Base-by-base conservation (phyloP, 2,329 filamentous ascomycete species). In the Coniochaeta hoffmannii region DNA sequence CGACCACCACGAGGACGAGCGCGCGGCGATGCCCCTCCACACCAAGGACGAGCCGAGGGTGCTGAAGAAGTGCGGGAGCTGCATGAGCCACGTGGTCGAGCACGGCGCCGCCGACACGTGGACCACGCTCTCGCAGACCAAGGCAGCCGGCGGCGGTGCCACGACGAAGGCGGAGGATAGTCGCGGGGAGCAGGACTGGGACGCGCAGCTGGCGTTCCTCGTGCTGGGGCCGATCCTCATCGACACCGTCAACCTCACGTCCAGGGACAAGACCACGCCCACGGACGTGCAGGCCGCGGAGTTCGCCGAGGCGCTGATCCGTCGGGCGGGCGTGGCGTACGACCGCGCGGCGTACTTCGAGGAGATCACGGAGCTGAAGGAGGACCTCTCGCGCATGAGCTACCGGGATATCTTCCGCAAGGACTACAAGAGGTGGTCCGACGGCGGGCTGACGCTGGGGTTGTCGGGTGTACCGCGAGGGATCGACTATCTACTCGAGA, bases 401-500 rank as follows among this genome's bases (percentile, higher is more conserved):
- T 69, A 90, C 61, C 72, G 78, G 22, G 89, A 92, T 62, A 79
- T 92, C 36, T 70, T 93, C 53, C 78, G 87, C 60, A 93, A 93
- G 68, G 89, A 95, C 71, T 95, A 92, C 71, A 95, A 95, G 72
- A 79, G 88, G 65, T 94, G 89, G 89, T 72, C 71, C 11, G 81
- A 83, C 55, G 72, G 73, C 11, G 72, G 69, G 0, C 65, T 83
- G 35, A 75, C 71, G 17, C 75, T 93, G 4, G 89, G 89, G n/a
- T 82, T 89, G 55, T 82, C 82, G 62, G 81, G 81, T 41, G 76
- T 86, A 2, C 82, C 88, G 3, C 83, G 83, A 61, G 71, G 78
- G n/a, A 69, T 92, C 6, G 69, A 71, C 4, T 88, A 84, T 59
- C 69, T 92, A 36, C 66, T 82, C 11, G 63, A 69, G 14, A 82